A percentile compares a stretch with the other conserved stretches of the same genome.
Conservation (phyloP, 2,329 filamentous ascomycete genomes). For the Trichoderma arundinaceum region DNA sequence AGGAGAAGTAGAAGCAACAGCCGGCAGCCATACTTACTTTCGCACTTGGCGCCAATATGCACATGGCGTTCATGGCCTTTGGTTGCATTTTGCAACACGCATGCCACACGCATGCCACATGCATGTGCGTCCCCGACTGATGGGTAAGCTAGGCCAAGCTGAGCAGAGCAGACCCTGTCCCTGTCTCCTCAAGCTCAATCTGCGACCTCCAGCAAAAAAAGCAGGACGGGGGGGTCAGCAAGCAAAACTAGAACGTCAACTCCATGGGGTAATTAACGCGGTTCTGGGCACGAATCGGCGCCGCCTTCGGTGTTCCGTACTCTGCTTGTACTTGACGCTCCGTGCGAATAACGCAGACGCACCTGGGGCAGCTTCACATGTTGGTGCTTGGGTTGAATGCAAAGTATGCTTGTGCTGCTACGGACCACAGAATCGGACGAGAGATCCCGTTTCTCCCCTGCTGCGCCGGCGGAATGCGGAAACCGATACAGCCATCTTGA, state of each 20-base stretch:
- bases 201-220: conserved; percentile 14
- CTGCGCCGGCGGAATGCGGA: conserved; percentile 17
- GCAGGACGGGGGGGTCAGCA: conserved; percentile 16
- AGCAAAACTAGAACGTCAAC: conserved; percentile 16
- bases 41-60: neutral
- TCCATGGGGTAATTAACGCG: conserved; percentile 26
- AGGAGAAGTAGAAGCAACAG: neutral
- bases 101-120: conserved; percentile 11
- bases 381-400: too few species aligned
- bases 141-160: conserved; percentile 26
- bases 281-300: conserved; percentile 14
- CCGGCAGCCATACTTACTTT: neutral
- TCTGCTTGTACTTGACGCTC: neutral
- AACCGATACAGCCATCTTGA: neutral
- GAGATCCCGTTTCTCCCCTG: neutral
- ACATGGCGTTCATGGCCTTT: neutral
- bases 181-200: conserved; percentile 15
- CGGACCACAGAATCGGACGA: too few species aligned
- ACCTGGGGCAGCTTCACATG: too few species aligned
- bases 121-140: conserved; percentile 27
- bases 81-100: too few species aligned
- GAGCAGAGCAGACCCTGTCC: neutral
- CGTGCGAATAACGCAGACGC: too few species aligned
- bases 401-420: too few species aligned
- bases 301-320: neutral